Evolutionary conservation across 2,329 filamentous ascomycete genomes (phyloP), one percentile per base, ranked within the genome.

Genomic region (Akanthomyces lecanii): DNA sequence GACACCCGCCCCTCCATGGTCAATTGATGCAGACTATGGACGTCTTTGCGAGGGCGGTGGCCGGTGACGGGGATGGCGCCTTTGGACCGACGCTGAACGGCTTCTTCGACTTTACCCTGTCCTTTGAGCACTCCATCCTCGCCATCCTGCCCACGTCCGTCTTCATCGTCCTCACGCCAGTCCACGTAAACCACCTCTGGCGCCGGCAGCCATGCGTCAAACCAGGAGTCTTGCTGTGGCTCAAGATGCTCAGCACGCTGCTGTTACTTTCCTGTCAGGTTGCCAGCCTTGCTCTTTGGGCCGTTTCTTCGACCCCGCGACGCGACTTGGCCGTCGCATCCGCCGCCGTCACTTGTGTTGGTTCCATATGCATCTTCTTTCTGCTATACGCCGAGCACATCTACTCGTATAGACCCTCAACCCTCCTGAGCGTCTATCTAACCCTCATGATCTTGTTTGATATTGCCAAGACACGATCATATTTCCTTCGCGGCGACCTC

Each of bases 331-430:
- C 75, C 3, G 58, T 74, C 1, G 68, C 75, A 0, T 70, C 74
- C 16, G 65, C 71, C 4, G 65, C 65, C 0, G 52, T 77, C 10
- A 65, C 66, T 0, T 62, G 74, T 5, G 30, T 74, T 21, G 72
- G 71, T 36, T 68, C 70, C 0, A 7, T 74, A 6, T 67, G 63
- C 8, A 65, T 76, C 28, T 65, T 63, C 0, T 52, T 69, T 0
- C 52, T 77, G 3, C 75, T 74, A 0, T 77, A 72, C 38, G n/a
- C 63, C 0, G 75, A 78, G 63, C 76, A 78, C 57, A 64, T 53
- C 14, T 71, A 69, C 6, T 71, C 74, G 5, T 65, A 67, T 2
- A 68, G 70, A 21, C 74, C 76, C 0, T 76, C 76, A 0, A 65
- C 70, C 0, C 52, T 78, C 1, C 65, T 77, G 14, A 69, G 65